A percentile compares a stretch with the other conserved stretches of the same genome.
phyloP scores from a whole-genome alignment of 306 rosid species.

The Rubus parviflorus region DNA sequence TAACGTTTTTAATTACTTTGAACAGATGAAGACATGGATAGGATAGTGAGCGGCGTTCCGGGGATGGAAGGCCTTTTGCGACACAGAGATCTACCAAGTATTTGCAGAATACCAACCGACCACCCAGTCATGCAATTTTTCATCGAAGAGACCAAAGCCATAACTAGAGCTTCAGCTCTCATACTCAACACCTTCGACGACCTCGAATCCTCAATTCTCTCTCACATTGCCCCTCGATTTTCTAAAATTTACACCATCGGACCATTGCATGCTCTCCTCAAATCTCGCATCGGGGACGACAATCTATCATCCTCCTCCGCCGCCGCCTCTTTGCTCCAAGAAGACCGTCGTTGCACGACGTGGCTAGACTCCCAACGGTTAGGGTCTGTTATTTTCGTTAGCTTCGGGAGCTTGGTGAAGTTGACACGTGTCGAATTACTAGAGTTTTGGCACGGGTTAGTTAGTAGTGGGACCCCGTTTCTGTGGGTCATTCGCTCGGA shows the following conservation, averaged over 20 bases:
- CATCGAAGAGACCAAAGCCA: neutral
- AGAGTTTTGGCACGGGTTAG: constrained; percentile 31
- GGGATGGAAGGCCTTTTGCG: constrained; percentile 17
- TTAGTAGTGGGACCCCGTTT: neutral
- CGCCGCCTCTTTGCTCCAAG: neutral
- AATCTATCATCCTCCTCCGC: neutral
- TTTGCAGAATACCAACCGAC: neutral
- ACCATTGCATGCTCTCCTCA: constrained; percentile 18
- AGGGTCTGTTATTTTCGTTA: constrained; percentile 22
- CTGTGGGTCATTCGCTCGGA: constrained; percentile 8
- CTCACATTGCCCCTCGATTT: neutral
- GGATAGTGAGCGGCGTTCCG: neutral
- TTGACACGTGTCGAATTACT: neutral
- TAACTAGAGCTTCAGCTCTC: neutral
- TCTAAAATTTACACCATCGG: constrained; percentile 20
- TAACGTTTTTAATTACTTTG: neutral
- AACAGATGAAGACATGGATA: constrained; percentile 22
- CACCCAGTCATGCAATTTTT: neutral
- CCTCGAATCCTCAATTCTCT: constrained; percentile 10
- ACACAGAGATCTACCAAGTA: constrained; percentile 16
- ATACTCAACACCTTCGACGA: constrained; percentile 23
- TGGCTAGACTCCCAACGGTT: constrained; percentile 5
- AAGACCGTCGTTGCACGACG: neutral
- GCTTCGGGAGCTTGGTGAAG: constrained; percentile 23
- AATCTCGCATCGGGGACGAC: neutral